Conservation (phyloP, 257 asterid species). For the Cordia subcordata region DNA sequence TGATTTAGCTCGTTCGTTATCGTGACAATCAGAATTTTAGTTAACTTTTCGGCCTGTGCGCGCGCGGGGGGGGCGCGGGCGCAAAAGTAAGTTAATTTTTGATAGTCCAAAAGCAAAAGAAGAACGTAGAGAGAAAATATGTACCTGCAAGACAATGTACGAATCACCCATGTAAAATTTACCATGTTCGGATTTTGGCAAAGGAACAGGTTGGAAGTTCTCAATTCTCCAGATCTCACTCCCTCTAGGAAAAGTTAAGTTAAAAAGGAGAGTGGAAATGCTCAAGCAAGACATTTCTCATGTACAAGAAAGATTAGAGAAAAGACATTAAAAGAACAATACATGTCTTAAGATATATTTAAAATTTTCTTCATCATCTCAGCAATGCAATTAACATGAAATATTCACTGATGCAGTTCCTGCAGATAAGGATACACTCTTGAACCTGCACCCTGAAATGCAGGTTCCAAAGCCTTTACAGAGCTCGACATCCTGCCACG, state of each 20-base stretch:
- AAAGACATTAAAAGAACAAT: background rate
- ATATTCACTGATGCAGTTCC: constrained; percentile 12
- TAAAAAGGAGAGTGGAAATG: constrained; percentile 15
- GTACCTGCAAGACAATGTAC: constrained; percentile 82
- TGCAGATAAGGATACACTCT: constrained; percentile 64
- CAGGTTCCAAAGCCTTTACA: constrained; percentile 78
- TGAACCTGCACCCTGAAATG: constrained; percentile 91
- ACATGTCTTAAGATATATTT: background rate
- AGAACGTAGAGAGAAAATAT: constrained; percentile 2
- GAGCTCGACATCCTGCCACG: constrained; percentile 54
- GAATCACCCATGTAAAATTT: constrained; percentile 96
- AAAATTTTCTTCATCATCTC: background rate
- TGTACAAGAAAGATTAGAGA: constrained; percentile 1
- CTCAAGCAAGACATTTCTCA: constrained; percentile 3
- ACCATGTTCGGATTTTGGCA: constrained; percentile 80
- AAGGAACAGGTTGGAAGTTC: constrained; percentile 84
- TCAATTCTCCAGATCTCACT: constrained; percentile 98
- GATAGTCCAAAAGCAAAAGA: background rate
- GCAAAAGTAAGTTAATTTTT: no score
- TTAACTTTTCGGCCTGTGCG: no score
- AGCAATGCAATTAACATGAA: background rate
- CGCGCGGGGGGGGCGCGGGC: no score
- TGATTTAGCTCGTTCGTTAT: background rate
- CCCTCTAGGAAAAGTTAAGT: constrained; percentile 62
- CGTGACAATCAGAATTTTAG: background rate